Base-by-base conservation (phyloP, 495 filamentous ascomycete species). In the Aspergillus egyptiacus region DNA sequence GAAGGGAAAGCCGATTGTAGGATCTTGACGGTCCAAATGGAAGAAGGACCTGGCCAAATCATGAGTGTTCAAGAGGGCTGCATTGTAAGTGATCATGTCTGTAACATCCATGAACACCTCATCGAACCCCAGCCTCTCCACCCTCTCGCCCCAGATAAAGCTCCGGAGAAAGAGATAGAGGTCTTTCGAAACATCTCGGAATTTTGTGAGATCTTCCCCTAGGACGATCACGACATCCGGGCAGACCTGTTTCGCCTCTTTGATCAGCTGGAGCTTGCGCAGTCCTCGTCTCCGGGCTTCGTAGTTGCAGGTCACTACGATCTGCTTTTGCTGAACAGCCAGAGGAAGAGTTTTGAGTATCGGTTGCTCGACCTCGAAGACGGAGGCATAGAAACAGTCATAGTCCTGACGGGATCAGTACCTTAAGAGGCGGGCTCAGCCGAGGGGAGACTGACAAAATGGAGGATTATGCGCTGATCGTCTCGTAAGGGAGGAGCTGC, bases 261-360 rank as follows among this genome's bases (percentile, higher is more conserved):
- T 74, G 65, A 96, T 85, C 30, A 87, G 72, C 67, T 90, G 86
- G 23, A 96, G 73, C 70, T 97, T 96, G 66, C 76, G 76, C 31
- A 96, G 73, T 20, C 91, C 91, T 27, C 81, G 71, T 24, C 71
- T 59, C 5, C 91, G 79, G 6, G 91, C 91, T 59, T 85, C 87
- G 62, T 96, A 96, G 67, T 97, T 96, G 75, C 89, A 95, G 4
- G 91, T 97, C 34, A 90, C 91, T 20, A 96, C 79, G 35, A 96
- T 95, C 57, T 87, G 84, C 68, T 96, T 96, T 68, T 88, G 84
- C 61, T 86, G 82, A 28, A 88, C 81, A 36, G 81, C 84, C 35
- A 96, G 68, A 7, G 89, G 89, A 32, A 84, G 65, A 1, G 77
- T 69, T 53, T 81, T 89, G 51, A 95, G 71, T 0, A 73, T 66